A percentile compares a stretch with the other conserved stretches of the same genome.
phyloP scores from a whole-genome alignment of 306 rosid genomes.

The Pyrus betulifolia region DNA sequence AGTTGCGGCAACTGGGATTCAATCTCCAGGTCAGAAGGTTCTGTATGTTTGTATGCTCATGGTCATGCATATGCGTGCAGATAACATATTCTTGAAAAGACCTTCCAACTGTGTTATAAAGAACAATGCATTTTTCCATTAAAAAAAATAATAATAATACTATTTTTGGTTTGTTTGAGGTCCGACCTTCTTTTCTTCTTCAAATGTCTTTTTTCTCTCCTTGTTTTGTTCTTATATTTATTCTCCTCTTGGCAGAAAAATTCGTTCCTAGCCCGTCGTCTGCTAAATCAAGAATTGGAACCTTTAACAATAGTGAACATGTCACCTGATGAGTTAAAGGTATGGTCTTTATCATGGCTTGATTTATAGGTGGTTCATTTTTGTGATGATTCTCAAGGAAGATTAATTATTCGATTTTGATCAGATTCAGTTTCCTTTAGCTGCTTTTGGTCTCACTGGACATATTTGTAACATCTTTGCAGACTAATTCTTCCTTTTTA shows the following conservation, averaged over 20 bases:
- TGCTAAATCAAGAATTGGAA: slow-evolving; percentile 76
- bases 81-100: not conserved
- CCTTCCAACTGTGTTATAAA: not conserved
- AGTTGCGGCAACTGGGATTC: slow-evolving; percentile 54
- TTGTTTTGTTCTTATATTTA: not conserved
- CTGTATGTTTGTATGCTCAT: slow-evolving; percentile 8
- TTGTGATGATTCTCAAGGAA: not conserved
- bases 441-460: not conserved
- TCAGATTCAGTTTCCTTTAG: not conserved
- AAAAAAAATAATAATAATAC: too few relatives aligned
- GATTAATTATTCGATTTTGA: not conserved
- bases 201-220: not conserved
- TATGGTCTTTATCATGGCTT: slow-evolving; percentile 18
- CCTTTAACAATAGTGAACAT: slow-evolving; percentile 71
- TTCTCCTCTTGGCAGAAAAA: slow-evolving; percentile 42
- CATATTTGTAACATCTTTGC: not conserved
- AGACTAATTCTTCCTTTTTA: not conserved
- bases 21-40: slow-evolving; percentile 66
- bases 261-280: slow-evolving; percentile 53
- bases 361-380: not conserved
- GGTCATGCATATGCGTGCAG: not conserved
- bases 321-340: slow-evolving; percentile 94
- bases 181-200: not conserved
- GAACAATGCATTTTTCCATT: not conserved
- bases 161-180: not conserved